These are phyloP conservation scores for Peribolospora baueri DNA, from an alignment of 768 basidiomycete genomes.

Conservation along the genomic window DNA sequence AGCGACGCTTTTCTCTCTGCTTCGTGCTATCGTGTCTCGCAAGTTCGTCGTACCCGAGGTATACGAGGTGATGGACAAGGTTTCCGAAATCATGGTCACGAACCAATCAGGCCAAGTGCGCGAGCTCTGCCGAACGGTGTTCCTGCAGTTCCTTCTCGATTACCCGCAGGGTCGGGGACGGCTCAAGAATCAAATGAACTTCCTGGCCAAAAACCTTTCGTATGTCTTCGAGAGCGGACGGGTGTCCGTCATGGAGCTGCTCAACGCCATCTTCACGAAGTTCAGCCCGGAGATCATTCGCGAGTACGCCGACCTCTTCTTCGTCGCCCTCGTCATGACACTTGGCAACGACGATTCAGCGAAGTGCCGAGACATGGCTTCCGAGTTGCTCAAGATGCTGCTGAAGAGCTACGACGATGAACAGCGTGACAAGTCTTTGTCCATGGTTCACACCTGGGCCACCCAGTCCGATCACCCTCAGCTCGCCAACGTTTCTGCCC, in stretches of 20 bases:
- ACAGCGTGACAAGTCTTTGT: conserved; percentile 32
- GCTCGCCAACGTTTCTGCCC: conserved; percentile 47
- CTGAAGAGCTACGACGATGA: conserved; percentile 42
- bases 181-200: conserved; percentile 62
- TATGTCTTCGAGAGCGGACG: conserved; percentile 78
- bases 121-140: conserved; percentile 63
- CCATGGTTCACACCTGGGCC: conserved; percentile 59
- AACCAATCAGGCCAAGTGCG: conserved; percentile 76
- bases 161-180: conserved; percentile 91
- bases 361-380: conserved; percentile 70
- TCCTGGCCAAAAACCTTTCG: conserved; percentile 72
- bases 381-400: conserved; percentile 52
- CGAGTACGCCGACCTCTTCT: conserved; percentile 70
- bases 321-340: conserved; percentile 74
- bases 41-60: conserved; percentile 88
- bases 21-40: conserved; percentile 70
- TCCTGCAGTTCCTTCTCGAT: conserved; percentile 84
- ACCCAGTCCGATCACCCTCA: conserved; percentile 33
- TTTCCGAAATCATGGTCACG: conserved; percentile 77
- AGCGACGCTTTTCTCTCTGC: conserved; percentile 57
- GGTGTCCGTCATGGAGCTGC: conserved; percentile 74
- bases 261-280: conserved; percentile 60
- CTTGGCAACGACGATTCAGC: conserved; percentile 81
- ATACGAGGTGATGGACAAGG: conserved; percentile 85
- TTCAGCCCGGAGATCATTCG: conserved; percentile 47